Conservation (phyloP, 192 early-diverging fungal genomes). For the Dissophora globulifera region DNA sequence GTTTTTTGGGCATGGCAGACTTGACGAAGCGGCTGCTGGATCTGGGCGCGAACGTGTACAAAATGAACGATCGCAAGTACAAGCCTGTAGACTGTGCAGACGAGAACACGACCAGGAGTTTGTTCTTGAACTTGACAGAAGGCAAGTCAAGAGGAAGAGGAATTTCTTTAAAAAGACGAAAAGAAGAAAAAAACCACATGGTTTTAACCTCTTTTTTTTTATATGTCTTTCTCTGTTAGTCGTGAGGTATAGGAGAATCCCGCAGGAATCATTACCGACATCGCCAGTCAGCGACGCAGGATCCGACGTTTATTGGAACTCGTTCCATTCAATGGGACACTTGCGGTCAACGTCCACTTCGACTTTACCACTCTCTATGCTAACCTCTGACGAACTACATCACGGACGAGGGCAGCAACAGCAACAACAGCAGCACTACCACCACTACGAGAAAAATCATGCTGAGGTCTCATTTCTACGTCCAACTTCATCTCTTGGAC, state of each 20-base stretch:
- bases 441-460: too few relatives aligned
- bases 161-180: too few relatives aligned
- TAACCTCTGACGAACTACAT: slow-evolving; percentile 3
- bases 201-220: too few relatives aligned
- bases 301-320: slow-evolving; percentile 24
- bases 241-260: slow-evolving; percentile 27
- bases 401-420: background rate
- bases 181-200: too few relatives aligned
- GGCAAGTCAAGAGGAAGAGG: too few relatives aligned
- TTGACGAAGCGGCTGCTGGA: slow-evolving; percentile 67
- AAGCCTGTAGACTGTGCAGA: slow-evolving; percentile 76
- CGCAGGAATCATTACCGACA: slow-evolving; percentile 32
- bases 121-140: slow-evolving; percentile 47
- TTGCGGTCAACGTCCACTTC: slow-evolving; percentile 45
- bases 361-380: slow-evolving; percentile 17
- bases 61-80: slow-evolving; percentile 67
- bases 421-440: too few relatives aligned
- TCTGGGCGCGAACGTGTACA: slow-evolving; percentile 59
- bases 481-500: slow-evolving; percentile 13
- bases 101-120: slow-evolving; percentile 61
- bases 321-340: slow-evolving; percentile 37
- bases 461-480: background rate
- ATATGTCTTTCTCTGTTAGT: too few relatives aligned
- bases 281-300: slow-evolving; percentile 18
- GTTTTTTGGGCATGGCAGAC: slow-evolving; percentile 72